Evolutionary conservation across 2,329 filamentous ascomycete species (phyloP).

Genomic region (Cladophialophora exuberans): DNA sequence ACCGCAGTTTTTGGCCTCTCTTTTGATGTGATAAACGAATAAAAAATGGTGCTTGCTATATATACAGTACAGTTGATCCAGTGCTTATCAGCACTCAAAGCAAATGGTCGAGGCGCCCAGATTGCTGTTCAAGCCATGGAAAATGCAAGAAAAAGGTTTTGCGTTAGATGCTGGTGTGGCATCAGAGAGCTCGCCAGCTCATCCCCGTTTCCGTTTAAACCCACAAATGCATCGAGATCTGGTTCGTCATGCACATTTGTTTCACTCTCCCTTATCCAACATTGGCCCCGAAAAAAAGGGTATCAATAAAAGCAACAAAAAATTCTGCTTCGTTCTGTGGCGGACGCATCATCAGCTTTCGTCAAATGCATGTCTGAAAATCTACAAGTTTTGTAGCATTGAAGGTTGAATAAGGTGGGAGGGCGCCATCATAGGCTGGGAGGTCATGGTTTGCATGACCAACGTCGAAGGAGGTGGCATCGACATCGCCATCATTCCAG

Average conservation of each 20-base stretch:
- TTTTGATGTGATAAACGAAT: conserved; percentile 11
- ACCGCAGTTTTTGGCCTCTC: not conserved
- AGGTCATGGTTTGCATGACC: conserved; percentile 31
- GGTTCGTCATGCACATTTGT: conserved; percentile 17
- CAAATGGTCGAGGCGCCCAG: not conserved
- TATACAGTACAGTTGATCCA: conserved; percentile 33
- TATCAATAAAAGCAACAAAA: conserved; percentile 16
- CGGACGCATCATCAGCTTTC: conserved; percentile 24
- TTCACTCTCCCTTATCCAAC: conserved; percentile 1
- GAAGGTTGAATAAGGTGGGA: conserved; percentile 34
- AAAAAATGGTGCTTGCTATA: conserved; percentile 20
- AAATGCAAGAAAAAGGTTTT: conserved; percentile 5
- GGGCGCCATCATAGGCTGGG: conserved; percentile 33
- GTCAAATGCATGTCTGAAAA: conserved; percentile 17
- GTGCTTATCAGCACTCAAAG: not conserved
- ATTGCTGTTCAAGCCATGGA: not conserved
- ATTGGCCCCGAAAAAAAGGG: conserved; percentile 3
- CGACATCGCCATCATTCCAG: conserved; percentile 26
- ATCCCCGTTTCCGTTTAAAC: not conserved
- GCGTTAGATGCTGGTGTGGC: not conserved
- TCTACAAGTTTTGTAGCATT: conserved; percentile 33
- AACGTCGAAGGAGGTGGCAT: conserved; percentile 34
- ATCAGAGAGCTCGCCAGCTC: conserved; percentile 2
- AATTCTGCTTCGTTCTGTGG: conserved; percentile 8
- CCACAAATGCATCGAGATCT: conserved; percentile 13